Evolutionary conservation across 805 yeast species (phyloP).

Genomic region (Brettanomyces bruxellensis): DNA sequence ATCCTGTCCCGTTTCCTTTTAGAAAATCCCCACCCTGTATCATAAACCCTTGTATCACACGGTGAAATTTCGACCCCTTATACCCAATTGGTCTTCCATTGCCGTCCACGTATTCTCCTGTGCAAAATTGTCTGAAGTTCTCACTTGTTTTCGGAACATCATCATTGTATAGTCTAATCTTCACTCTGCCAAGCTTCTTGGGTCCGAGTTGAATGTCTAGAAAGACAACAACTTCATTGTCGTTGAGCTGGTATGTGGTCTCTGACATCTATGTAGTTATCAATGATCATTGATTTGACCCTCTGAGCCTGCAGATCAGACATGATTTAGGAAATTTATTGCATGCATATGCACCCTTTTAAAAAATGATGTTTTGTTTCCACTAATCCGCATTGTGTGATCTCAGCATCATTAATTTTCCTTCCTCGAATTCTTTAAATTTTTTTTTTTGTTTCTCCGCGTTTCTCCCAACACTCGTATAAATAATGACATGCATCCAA

Average conservation of each 20-base stretch:
- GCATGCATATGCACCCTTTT: too few relatives aligned
- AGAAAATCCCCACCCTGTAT: slow-evolving; percentile 26
- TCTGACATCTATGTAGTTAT: too few relatives aligned
- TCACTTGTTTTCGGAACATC: slow-evolving; percentile 37
- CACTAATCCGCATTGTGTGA: too few relatives aligned
- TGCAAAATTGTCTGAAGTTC: slow-evolving; percentile 44
- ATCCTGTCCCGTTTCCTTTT: slow-evolving; percentile 36
- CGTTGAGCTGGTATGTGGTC: background rate
- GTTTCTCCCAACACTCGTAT: too few relatives aligned
- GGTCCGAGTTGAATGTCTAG: slow-evolving; percentile 25
- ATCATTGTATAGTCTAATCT: slow-evolving; percentile 32
- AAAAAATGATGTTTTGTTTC: too few relatives aligned
- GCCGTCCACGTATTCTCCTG: slow-evolving; percentile 33
- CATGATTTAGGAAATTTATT: too few relatives aligned
- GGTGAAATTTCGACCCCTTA: slow-evolving; percentile 29
- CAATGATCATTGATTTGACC: too few relatives aligned
- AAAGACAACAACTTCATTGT: slow-evolving; percentile 9
- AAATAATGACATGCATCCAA: too few relatives aligned
- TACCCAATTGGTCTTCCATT: slow-evolving; percentile 35
- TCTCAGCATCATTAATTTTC: too few relatives aligned
- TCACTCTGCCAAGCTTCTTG: slow-evolving; percentile 32
- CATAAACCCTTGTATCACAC: slow-evolving; percentile 36
- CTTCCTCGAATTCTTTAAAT: too few relatives aligned
- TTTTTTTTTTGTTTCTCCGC: too few relatives aligned
- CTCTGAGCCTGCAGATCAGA: too few relatives aligned